Evolutionary conservation across 2,329 filamentous ascomycete genomes (phyloP).

Genomic region (Scortechinia acanthostroma): DNA sequence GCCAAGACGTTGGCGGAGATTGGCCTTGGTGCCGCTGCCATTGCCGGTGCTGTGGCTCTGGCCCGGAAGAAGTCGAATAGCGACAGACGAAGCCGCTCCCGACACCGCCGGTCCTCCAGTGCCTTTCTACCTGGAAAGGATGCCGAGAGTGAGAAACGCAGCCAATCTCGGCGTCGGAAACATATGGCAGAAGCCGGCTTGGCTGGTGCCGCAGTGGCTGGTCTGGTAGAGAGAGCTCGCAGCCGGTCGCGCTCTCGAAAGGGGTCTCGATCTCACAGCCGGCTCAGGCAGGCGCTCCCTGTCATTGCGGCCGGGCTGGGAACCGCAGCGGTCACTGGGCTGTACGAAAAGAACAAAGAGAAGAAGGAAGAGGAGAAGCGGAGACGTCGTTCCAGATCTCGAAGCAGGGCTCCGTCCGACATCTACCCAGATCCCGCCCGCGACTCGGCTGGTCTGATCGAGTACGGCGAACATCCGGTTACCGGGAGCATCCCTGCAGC

Average conservation of each 20-base stretch:
- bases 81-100: slow-evolving; percentile 24
- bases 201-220: slow-evolving; percentile 53
- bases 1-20: slow-evolving; percentile 41
- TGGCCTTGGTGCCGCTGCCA: slow-evolving; percentile 43
- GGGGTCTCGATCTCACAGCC: slow-evolving; percentile 25
- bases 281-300: slow-evolving; percentile 45
- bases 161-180: slow-evolving; percentile 40
- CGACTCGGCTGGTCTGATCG: slow-evolving; percentile 45
- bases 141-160: slow-evolving; percentile 20
- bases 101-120: slow-evolving; percentile 24
- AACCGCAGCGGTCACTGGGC: slow-evolving; percentile 49
- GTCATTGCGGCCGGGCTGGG: slow-evolving; percentile 53
- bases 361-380: slow-evolving; percentile 20
- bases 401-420: slow-evolving; percentile 26
- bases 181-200: slow-evolving; percentile 54
- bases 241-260: slow-evolving; percentile 43
- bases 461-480: slow-evolving; percentile 57
- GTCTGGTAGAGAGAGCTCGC: slow-evolving; percentile 46
- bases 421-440: slow-evolving; percentile 31
- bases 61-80: slow-evolving; percentile 42
- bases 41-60: slow-evolving; percentile 51
- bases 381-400: slow-evolving; percentile 23
- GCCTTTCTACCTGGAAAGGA: slow-evolving; percentile 27
- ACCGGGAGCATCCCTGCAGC: slow-evolving; percentile 40
- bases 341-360: slow-evolving; percentile 53